Evolutionary conservation across 2,329 filamentous ascomycete genomes (phyloP), one percentile per base, ranked within the genome.

Genomic region (Exophiala sp.): DNA sequence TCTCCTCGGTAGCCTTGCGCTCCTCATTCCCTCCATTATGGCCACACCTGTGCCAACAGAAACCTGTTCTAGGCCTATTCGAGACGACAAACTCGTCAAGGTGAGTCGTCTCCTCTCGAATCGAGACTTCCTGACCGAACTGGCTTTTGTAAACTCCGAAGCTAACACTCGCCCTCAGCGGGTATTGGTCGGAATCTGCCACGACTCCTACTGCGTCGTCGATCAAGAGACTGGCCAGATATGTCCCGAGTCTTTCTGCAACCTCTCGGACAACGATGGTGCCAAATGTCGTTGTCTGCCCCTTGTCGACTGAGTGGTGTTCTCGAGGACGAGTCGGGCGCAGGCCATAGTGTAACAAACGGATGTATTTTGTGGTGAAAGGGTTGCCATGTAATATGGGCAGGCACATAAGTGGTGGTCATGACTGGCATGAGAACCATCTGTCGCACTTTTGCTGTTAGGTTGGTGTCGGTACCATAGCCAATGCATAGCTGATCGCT

Each of bases 61-160:
- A 10, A 14, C 11, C 12, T 35, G 39, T 36, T 14, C 33, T 10
- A 24, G 32, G n/a, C 42, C 50, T 5, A 20, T 47, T 9, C 20
- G 50, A 43, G 52, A 54, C 9, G 52, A 46, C 34, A 50, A 50
- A 33, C 47, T 54, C 14, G 47, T 21, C 12, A 54, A 56, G 43
- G 36, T 48, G 35, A 24, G n/a, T 18, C 20, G 10, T 47, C 33
- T 21, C n/a, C 16, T n/a, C 21, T 32, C 33, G 11, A 38, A 18
- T 10, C 43, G 33, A 10, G n/a, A 18, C 10, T n/a, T 20, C 21
- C 16, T 16, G 12, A 3, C 14, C 24, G 21, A 34, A 9, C n/a
- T 6, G 42, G 42, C n/a, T 29, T 45, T 24, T 45, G 6, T 41
- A 18, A 42, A 16, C 40, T 40, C 16, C 4, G 2, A 47, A 47